phyloP scores from a whole-genome alignment of 2,329 filamentous ascomycete species.

The Cadophora malorum region DNA sequence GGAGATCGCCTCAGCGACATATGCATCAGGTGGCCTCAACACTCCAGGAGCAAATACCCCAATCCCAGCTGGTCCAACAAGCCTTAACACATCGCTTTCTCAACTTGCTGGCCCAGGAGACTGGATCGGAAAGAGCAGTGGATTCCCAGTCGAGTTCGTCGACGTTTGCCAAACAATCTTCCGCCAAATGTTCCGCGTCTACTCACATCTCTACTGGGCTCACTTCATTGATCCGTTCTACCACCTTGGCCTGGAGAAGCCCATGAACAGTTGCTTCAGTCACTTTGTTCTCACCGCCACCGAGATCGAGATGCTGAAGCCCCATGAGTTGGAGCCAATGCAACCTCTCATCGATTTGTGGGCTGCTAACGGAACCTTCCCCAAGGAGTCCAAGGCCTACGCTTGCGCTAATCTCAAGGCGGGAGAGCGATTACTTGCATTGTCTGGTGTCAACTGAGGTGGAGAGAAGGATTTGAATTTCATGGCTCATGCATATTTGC shows the following conservation, averaged over 20 bases:
- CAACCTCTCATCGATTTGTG: slow-evolving; percentile 92
- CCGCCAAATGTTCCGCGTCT: slow-evolving; percentile 98
- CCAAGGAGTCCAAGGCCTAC: slow-evolving; percentile 73
- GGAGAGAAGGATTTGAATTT: not conserved
- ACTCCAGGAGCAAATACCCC: slow-evolving; percentile 49
- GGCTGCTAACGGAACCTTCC: slow-evolving; percentile 87
- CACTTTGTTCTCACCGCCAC: slow-evolving; percentile 84
- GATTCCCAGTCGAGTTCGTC: slow-evolving; percentile 90
- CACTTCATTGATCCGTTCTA: slow-evolving; percentile 89
- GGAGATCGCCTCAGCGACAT: slow-evolving; percentile 61
- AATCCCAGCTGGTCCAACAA: slow-evolving; percentile 48
- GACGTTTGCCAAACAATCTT: slow-evolving; percentile 93
- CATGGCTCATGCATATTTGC: not conserved
- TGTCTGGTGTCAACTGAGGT: slow-evolving; percentile 33
- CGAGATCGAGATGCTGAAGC: slow-evolving; percentile 82
- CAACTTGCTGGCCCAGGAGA: slow-evolving; percentile 67
- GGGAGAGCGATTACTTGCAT: slow-evolving; percentile 60
- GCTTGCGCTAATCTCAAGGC: slow-evolving; percentile 67
- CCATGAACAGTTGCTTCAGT: slow-evolving; percentile 86
- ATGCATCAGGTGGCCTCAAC: slow-evolving; percentile 58
- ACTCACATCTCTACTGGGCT: slow-evolving; percentile 96
- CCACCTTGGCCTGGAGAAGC: slow-evolving; percentile 80
- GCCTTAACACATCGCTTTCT: slow-evolving; percentile 60
- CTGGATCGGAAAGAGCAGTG: slow-evolving; percentile 91
- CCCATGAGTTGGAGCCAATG: slow-evolving; percentile 94